Conservation (phyloP, 495 filamentous ascomycete genomes). For the Eremomyces bilateralis region DNA sequence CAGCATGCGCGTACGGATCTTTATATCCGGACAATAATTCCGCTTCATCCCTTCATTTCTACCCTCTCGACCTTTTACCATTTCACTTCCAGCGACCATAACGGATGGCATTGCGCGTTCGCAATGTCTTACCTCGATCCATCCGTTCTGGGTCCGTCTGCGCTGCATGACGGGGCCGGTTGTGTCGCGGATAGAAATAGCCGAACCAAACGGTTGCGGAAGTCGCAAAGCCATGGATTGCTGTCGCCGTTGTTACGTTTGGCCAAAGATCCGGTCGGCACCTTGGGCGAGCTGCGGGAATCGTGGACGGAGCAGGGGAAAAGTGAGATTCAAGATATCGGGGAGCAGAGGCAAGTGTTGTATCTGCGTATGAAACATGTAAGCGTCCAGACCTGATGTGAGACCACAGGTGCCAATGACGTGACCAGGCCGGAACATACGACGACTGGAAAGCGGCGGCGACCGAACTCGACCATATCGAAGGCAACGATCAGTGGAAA, state of each 20-base stretch:
- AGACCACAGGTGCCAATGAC: slow-evolving; percentile 1
- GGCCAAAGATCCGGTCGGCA: slow-evolving; percentile 9
- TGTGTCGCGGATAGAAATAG: too few species aligned
- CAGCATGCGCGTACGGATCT: too few species aligned
- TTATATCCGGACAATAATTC: too few species aligned
- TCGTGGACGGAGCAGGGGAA: background rate
- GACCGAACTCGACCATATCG: slow-evolving; percentile 55
- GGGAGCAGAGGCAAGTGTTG: slow-evolving; percentile 11
- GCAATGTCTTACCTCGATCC: too few species aligned
- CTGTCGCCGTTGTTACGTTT: slow-evolving; percentile 11
- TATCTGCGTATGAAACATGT: slow-evolving; percentile 13
- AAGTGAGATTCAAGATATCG: background rate
- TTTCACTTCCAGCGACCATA: too few species aligned
- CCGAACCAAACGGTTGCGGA: slow-evolving; percentile 2
- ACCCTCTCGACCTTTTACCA: too few species aligned
- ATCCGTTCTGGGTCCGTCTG: too few species aligned
- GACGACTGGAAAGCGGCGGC: slow-evolving; percentile 31
- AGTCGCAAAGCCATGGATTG: slow-evolving; percentile 9
- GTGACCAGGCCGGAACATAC: slow-evolving; percentile 15
- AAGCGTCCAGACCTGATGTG: slow-evolving; percentile 1
- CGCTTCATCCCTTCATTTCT: too few species aligned
- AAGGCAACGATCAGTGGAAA: slow-evolving; percentile 73
- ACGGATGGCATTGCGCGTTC: too few species aligned
- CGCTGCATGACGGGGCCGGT: too few species aligned
- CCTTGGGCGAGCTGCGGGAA: slow-evolving; percentile 4